These are phyloP conservation scores for Mortierella sp. DNA, from an alignment of 371 early-diverging fungal genomes.

Conservation along the genomic window DNA sequence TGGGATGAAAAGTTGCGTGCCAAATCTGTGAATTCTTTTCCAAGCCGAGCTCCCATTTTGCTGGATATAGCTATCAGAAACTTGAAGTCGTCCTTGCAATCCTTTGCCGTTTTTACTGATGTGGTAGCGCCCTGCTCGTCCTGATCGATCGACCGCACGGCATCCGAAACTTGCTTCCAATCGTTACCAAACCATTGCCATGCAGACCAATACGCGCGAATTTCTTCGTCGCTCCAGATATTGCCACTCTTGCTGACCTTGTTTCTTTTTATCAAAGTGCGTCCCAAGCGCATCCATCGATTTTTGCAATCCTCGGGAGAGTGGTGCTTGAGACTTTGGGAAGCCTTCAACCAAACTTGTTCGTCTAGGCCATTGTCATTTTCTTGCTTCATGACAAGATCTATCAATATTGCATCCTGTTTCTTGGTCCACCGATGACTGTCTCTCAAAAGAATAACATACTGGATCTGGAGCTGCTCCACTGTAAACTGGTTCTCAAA, in stretches of 20 bases:
- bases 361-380: neutral
- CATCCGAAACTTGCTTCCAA: conserved; percentile 10
- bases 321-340: neutral
- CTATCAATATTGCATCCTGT: neutral
- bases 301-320: conserved; percentile 1
- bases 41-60: neutral
- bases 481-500: neutral
- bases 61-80: neutral
- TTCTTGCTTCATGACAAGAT: neutral
- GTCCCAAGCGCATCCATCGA: neutral
- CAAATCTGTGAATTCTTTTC: neutral
- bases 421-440: neutral
- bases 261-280: neutral
- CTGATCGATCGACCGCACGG: neutral
- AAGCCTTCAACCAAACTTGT: neutral
- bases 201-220: conserved; percentile 11
- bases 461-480: neutral
- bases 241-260: conserved; percentile 1
- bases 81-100: conserved; percentile 15
- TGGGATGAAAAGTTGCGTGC: neutral
- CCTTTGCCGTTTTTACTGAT: neutral
- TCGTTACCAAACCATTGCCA: conserved; percentile 12
- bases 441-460: neutral
- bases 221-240: conserved; percentile 14
- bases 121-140: neutral